Evolutionary conservation across 371 early-diverging fungal genomes (phyloP).

Genomic region (Mortierella sp.): DNA sequence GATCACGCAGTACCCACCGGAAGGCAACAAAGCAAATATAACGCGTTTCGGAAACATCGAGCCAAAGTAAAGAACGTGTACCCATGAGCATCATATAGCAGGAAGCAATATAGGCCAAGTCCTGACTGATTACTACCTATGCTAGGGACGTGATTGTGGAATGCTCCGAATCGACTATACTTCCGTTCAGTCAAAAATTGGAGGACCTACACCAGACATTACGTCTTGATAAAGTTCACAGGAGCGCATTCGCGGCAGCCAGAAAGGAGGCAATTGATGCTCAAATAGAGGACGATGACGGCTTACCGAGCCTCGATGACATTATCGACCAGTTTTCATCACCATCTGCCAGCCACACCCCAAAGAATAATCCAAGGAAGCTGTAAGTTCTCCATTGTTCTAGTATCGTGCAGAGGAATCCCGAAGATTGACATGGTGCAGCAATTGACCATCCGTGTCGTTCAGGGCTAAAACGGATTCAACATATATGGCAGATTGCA

Average conservation of each 20-base stretch:
- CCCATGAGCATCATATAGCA: background rate
- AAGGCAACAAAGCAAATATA: constrained; percentile 23
- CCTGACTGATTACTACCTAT: background rate
- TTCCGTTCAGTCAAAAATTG: constrained; percentile 22
- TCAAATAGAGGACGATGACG: constrained; percentile 41
- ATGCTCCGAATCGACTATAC: constrained; percentile 21
- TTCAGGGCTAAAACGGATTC: constrained; percentile 7
- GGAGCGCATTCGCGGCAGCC: constrained; percentile 15
- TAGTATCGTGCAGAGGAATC: too few species aligned
- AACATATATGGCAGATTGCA: constrained; percentile 19
- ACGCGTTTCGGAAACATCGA: constrained; percentile 29
- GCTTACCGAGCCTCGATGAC: constrained; percentile 34
- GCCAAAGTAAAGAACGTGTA: constrained; percentile 36
- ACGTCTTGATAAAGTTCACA: background rate
- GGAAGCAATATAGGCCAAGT: too few species aligned
- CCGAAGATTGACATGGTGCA: background rate
- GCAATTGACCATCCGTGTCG: background rate
- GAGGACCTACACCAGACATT: constrained; percentile 9
- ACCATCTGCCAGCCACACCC: background rate
- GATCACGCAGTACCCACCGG: constrained; percentile 30
- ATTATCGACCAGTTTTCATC: constrained; percentile 10
- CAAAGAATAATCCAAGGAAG: background rate
- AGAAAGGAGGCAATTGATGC: constrained; percentile 23
- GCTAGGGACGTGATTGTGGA: constrained; percentile 27
- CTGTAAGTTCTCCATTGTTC: background rate